Conservation (phyloP, 371 early-diverging fungal species). For the Mucor irregularis region DNA sequence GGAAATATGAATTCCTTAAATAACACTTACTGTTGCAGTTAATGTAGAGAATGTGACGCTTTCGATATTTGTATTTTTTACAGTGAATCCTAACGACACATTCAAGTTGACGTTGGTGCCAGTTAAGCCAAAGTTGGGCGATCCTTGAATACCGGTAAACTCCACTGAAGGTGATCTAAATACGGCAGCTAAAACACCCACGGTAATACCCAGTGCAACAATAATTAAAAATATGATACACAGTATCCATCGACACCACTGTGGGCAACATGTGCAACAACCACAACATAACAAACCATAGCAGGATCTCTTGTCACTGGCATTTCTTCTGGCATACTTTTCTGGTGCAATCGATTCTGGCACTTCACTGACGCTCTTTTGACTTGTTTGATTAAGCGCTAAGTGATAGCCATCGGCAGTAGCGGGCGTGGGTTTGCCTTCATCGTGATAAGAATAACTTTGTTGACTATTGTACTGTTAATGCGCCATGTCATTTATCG, state of each 20-base stretch:
- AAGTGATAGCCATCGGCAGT: conserved; percentile 5
- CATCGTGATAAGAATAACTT: background rate
- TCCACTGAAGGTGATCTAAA: conserved; percentile 43
- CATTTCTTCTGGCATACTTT: conserved; percentile 4
- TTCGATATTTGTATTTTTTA: conserved; percentile 59
- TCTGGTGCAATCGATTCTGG: background rate
- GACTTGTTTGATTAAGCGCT: background rate
- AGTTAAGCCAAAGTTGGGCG: conserved; percentile 24
- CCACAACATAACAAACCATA: conserved; percentile 48
- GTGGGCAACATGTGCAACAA: conserved; percentile 49
- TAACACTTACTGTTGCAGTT: conserved; percentile 47
- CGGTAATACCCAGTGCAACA: conserved; percentile 35
- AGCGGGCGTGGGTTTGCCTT: background rate
- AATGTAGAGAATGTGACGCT: conserved; percentile 57
- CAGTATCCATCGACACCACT: conserved; percentile 40
- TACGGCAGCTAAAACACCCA: conserved; percentile 41
- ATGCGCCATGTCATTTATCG: conserved; percentile 17
- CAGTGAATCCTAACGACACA: conserved; percentile 39
- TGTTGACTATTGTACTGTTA: background rate
- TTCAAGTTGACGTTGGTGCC: conserved; percentile 29
- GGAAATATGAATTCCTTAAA: background rate
- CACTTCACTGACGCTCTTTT: background rate
- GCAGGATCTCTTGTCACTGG: conserved; percentile 18
- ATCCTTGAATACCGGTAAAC: conserved; percentile 35
- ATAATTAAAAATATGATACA: conserved; percentile 37